Percentiles rank a stretch among this genome's conserved stretches.
phyloP scores from a whole-genome alignment of 805 yeast species.

The Hanseniaspora hatyaiensis region DNA sequence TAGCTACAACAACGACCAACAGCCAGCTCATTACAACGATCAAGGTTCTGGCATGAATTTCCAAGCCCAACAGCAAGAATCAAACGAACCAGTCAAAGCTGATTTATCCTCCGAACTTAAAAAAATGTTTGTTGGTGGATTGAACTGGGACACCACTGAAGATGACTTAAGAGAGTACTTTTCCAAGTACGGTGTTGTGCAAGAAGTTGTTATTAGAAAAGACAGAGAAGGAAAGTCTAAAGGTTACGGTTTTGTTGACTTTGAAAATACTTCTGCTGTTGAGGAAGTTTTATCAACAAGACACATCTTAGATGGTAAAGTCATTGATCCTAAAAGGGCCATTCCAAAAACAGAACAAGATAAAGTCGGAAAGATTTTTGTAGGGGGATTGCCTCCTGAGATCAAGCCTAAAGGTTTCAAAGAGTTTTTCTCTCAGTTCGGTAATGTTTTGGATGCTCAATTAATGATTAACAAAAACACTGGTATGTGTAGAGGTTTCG shows the following conservation, averaged over 20 bases:
- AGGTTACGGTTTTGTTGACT: constrained; percentile 90
- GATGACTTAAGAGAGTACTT: constrained; percentile 74
- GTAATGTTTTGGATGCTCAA: constrained; percentile 88
- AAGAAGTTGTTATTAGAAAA: constrained; percentile 85
- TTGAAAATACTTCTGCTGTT: constrained; percentile 68
- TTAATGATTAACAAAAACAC: constrained; percentile 95
- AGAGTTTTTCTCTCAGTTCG: constrained; percentile 74
- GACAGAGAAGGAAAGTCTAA: constrained; percentile 84
- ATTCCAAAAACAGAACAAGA: constrained; percentile 96
- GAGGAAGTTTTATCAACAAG: constrained; percentile 75
- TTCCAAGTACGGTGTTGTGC: constrained; percentile 75
- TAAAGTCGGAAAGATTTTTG: constrained; percentile 90
- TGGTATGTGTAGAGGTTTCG: constrained; percentile 93
- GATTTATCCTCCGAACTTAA: constrained; percentile 63
- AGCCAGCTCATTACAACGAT: too few species aligned
- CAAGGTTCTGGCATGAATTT: constrained; percentile 11
- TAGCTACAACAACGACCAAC: too few species aligned
- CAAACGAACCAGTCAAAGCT: constrained; percentile 31
- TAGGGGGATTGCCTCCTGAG: constrained; percentile 91
- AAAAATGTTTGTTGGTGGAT: constrained; percentile 91
- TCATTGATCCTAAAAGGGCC: constrained; percentile 94
- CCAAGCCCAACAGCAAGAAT: constrained; percentile 11
- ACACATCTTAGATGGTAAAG: constrained; percentile 87
- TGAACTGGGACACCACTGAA: constrained; percentile 95
- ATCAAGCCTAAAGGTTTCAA: constrained; percentile 86